A percentile compares a stretch with the other conserved stretches of the same genome.
Conservation (phyloP, 2,329 filamentous ascomycete species). For the Reticulascus tulasneorum region DNA sequence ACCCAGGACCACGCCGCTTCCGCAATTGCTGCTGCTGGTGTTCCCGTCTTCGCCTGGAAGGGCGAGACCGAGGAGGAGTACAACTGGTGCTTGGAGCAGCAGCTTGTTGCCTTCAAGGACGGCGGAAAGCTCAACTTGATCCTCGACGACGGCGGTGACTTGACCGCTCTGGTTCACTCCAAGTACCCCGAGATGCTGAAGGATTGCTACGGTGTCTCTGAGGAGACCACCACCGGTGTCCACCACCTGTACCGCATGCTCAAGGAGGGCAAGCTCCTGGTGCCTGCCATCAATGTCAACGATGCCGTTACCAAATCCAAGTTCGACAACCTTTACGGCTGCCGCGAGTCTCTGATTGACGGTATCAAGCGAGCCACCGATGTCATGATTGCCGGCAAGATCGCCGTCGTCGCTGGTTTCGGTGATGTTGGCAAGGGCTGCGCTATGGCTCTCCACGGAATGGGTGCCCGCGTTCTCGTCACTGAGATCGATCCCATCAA, state of each 20-base stretch:
- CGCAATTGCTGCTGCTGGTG: conserved; percentile 89
- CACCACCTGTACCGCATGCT: conserved; percentile 99
- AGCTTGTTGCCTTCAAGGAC: conserved; percentile 94
- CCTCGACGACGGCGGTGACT: conserved; percentile 96
- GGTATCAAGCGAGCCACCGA: conserved; percentile 99
- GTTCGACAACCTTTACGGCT: conserved; percentile 99
- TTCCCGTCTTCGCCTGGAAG: conserved; percentile 77
- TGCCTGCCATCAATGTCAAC: conserved; percentile 98
- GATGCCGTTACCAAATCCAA: conserved; percentile 99
- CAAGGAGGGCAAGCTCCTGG: conserved; percentile 83
- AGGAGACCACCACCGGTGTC: conserved; percentile 99
- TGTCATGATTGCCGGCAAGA: conserved; percentile 99
- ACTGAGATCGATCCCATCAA: conserved; percentile 99
- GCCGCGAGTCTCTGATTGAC: conserved; percentile 97
- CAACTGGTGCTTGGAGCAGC: conserved; percentile 99
- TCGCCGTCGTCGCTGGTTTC: conserved; percentile 94
- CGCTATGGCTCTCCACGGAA: conserved; percentile 89
- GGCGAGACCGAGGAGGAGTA: conserved; percentile 99
- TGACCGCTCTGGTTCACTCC: conserved; percentile 91
- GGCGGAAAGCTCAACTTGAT: conserved; percentile 97
- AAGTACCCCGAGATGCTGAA: conserved; percentile 99
- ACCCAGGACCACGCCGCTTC: conserved; percentile 98
- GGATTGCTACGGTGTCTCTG: conserved; percentile 96
- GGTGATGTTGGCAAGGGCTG: conserved; percentile 99
- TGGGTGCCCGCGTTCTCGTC: conserved; percentile 94